These are phyloP conservation scores for Rhizodiscina lignyota DNA, from an alignment of 495 filamentous ascomycete genomes.

Conservation along the genomic window DNA sequence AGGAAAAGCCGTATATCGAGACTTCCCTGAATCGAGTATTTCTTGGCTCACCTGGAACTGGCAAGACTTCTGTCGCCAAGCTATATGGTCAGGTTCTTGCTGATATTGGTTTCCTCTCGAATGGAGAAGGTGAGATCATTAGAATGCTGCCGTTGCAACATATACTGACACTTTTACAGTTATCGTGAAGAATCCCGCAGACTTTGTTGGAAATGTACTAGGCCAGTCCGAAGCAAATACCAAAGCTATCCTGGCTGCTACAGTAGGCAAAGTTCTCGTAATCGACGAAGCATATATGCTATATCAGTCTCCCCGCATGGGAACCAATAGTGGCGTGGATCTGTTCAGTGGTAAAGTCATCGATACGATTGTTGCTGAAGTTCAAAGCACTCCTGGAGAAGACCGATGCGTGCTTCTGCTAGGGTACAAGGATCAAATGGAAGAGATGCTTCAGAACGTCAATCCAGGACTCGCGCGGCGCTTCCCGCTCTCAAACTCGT, in stretches of 20 bases:
- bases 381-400: slow-evolving; percentile 60
- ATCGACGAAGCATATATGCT: slow-evolving; percentile 17
- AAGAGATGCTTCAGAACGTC: slow-evolving; percentile 61
- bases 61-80: slow-evolving; percentile 64
- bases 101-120: slow-evolving; percentile 18
- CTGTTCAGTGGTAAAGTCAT: slow-evolving; percentile 5
- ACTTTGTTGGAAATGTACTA: slow-evolving; percentile 12
- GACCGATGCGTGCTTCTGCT: slow-evolving; percentile 64
- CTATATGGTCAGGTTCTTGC: slow-evolving; percentile 29
- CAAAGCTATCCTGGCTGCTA: slow-evolving; percentile 7
- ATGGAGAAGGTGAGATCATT: slow-evolving; percentile 11
- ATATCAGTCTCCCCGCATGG: slow-evolving; percentile 1
- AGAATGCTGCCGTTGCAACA: not conserved
- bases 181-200: slow-evolving; percentile 12
- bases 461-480: slow-evolving; percentile 59
- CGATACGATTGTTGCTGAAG: slow-evolving; percentile 62
- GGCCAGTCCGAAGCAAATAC: slow-evolving; percentile 11
- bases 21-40: slow-evolving; percentile 57
- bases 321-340: not conserved
- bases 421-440: slow-evolving; percentile 65
- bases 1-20: slow-evolving; percentile 36
- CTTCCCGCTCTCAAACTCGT: slow-evolving; percentile 48
- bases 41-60: slow-evolving; percentile 53
- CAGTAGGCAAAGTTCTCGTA: slow-evolving; percentile 14
- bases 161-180: slow-evolving; percentile 9